phyloP scores from a whole-genome alignment of 257 asterid genomes.

The Nicotiana tomentosiformis region DNA sequence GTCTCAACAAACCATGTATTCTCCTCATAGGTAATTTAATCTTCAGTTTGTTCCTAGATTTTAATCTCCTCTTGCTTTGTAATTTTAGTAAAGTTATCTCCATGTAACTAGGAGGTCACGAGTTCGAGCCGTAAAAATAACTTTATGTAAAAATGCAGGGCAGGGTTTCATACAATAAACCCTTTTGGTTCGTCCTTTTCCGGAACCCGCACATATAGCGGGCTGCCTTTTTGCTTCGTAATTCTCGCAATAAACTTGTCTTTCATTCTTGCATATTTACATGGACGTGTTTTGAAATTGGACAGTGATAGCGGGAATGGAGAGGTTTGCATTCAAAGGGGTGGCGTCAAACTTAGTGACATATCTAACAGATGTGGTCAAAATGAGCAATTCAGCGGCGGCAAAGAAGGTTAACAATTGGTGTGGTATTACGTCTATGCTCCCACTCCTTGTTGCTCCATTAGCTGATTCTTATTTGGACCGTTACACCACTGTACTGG shows the following conservation, averaged over 20 bases:
- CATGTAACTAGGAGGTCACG: too few species aligned
- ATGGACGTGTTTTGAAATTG: background rate
- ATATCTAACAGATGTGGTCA: constrained; percentile 63
- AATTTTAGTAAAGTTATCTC: too few species aligned
- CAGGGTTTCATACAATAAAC: too few species aligned
- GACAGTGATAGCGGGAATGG: constrained; percentile 75
- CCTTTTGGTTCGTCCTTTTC: too few species aligned
- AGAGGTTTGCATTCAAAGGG: constrained; percentile 93
- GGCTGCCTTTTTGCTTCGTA: too few species aligned
- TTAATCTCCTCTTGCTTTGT: too few species aligned
- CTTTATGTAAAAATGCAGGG: too few species aligned
- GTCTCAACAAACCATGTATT: constrained; percentile 62
- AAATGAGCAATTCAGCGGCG: constrained; percentile 81
- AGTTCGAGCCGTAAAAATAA: too few species aligned
- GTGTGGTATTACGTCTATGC: constrained; percentile 80
- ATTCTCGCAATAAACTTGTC: too few species aligned
- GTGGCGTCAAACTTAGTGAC: constrained; percentile 92
- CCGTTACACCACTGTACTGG: constrained; percentile 49
- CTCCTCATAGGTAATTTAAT: constrained; percentile 60
- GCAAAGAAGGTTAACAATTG: constrained; percentile 78
- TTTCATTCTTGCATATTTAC: background rate
- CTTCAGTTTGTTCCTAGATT: background rate
- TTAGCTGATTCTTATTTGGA: constrained; percentile 82
- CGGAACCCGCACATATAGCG: too few species aligned
- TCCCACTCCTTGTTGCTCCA: constrained; percentile 70